A percentile compares a stretch with the other conserved stretches of the same genome.
phyloP scores from a whole-genome alignment of 2,329 filamentous ascomycete species.

The Sporothrix mexicana region DNA sequence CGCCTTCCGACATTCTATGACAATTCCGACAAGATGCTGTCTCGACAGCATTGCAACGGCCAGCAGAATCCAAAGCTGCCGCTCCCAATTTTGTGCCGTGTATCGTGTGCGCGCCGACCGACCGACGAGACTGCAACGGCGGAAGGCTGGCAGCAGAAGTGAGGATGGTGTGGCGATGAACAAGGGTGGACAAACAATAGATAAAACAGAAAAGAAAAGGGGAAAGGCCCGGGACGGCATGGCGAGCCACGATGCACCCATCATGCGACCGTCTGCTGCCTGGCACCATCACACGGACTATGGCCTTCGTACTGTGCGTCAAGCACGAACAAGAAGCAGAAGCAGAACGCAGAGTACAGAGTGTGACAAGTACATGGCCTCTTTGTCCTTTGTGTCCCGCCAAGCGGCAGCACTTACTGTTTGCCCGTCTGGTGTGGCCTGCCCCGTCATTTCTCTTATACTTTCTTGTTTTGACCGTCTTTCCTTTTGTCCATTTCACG shows the following conservation, averaged over 20 bases:
- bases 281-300: conserved; percentile 4
- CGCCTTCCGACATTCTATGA: conserved; percentile 35
- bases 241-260: not conserved
- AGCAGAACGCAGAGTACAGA: not conserved
- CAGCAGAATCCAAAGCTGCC: not conserved
- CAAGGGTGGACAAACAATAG: not conserved
- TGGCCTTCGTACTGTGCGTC: not conserved
- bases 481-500: not conserved
- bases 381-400: not conserved
- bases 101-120: not conserved
- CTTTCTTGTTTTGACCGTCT: not conserved
- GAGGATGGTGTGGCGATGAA: not conserved
- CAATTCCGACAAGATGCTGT: not conserved
- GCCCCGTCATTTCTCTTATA: not conserved
- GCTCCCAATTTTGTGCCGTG: conserved; percentile 11
- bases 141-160: too few relatives aligned
- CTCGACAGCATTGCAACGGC: not conserved
- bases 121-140: not conserved
- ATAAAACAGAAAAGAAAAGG: not conserved
- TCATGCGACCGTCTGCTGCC: not conserved
- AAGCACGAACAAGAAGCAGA: too few relatives aligned
- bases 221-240: not conserved
- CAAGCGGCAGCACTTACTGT: not conserved
- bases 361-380: not conserved
- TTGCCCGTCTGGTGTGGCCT: not conserved